A percentile compares a stretch with the other conserved stretches of the same genome.
Conservation (phyloP, 495 filamentous ascomycete genomes). For the Pyrenula aspistea region DNA sequence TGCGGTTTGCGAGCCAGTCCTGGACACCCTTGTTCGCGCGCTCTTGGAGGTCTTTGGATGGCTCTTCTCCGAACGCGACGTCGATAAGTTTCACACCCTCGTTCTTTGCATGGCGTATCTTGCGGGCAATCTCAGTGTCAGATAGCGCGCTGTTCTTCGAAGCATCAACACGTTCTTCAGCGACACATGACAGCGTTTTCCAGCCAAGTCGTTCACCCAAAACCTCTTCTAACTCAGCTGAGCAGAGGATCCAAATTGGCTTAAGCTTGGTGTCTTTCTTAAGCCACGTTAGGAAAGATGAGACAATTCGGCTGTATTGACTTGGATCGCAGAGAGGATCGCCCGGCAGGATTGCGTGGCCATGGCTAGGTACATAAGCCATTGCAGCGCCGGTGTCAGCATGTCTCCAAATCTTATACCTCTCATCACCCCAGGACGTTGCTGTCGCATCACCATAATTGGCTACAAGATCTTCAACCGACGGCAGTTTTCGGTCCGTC, state of each 20-base stretch:
- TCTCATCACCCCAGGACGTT: slow-evolving; percentile 75
- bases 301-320: slow-evolving; percentile 60
- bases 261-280: slow-evolving; percentile 59
- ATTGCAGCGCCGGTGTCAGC: slow-evolving; percentile 63
- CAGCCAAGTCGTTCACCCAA: slow-evolving; percentile 66
- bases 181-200: slow-evolving; percentile 73
- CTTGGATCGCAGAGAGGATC: slow-evolving; percentile 64
- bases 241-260: slow-evolving; percentile 71
- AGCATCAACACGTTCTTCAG: slow-evolving; percentile 68
- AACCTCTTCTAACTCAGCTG: slow-evolving; percentile 54
- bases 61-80: slow-evolving; percentile 44
- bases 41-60: slow-evolving; percentile 47
- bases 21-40: slow-evolving; percentile 58
- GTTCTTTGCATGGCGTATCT: slow-evolving; percentile 64
- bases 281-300: slow-evolving; percentile 58
- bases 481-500: slow-evolving; percentile 16
- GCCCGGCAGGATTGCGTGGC: slow-evolving; percentile 66
- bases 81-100: slow-evolving; percentile 66
- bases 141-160: slow-evolving; percentile 37
- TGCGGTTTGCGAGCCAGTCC: slow-evolving; percentile 68
- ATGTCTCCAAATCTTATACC: slow-evolving; percentile 75
- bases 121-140: slow-evolving; percentile 50
- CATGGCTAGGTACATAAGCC: slow-evolving; percentile 60
- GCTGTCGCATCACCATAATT: slow-evolving; percentile 87
- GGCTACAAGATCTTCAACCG: slow-evolving; percentile 54